phyloP scores from a whole-genome alignment of 768 basidiomycete genomes.

The Xerocomus potaroensis region DNA sequence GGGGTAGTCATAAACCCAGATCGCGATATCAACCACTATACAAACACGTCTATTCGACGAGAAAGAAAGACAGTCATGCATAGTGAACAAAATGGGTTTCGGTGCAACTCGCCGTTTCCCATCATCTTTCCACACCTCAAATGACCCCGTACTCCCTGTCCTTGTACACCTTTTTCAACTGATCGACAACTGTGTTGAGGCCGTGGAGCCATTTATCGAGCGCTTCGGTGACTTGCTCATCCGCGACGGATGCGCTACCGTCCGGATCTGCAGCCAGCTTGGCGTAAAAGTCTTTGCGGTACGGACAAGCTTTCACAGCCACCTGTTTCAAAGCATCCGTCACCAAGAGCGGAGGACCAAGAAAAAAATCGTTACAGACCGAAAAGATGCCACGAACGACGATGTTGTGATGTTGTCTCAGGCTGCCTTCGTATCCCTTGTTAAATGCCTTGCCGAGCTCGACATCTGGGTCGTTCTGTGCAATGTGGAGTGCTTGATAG shows the following conservation, averaged over 20 bases:
- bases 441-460: constrained; percentile 70
- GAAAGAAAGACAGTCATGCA: too few species aligned
- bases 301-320: constrained; percentile 58
- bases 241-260: constrained; percentile 39
- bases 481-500: constrained; percentile 66
- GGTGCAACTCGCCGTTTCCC: too few species aligned
- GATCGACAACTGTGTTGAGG: constrained; percentile 48
- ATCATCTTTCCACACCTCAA: too few species aligned
- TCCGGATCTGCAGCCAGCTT: constrained; percentile 59
- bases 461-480: constrained; percentile 54
- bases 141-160: constrained; percentile 51
- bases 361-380: too few species aligned
- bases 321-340: constrained; percentile 35
- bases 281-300: constrained; percentile 57
- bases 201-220: constrained; percentile 58
- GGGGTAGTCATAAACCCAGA: too few species aligned
- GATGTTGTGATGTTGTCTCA: constrained; percentile 85
- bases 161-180: constrained; percentile 50
- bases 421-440: constrained; percentile 72
- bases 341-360: too few species aligned
- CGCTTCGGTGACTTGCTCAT: constrained; percentile 50
- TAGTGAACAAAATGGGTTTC: background rate
- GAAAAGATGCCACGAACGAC: constrained; percentile 57
- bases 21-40: too few species aligned
- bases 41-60: too few species aligned